Evolutionary conservation across 176 grass and related monocot species (phyloP), one percentile per base, ranked within the genome.

Genomic region (Oryza glaberrima): DNA sequence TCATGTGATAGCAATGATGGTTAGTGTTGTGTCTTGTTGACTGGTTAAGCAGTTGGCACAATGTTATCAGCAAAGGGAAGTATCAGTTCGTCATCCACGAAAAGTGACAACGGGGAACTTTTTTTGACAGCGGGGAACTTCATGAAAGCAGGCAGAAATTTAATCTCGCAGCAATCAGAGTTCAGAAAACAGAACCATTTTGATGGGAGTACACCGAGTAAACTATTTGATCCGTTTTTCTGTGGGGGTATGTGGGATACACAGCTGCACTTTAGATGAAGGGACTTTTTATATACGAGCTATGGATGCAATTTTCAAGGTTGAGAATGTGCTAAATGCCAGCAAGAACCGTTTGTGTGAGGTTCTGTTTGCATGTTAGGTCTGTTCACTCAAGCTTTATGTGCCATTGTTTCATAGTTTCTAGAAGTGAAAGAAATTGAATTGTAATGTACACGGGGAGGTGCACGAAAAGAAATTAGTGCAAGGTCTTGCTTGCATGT

Each of bases 131-230:
- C 10, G 9, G 10, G 58, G 47, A 79, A 67, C 69, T 84, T 36
- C 60, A 11, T 74, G 75, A 56, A 70, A 7, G 35, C 47, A 54
- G 11, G 35, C 5, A 4, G 36, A 8, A 22, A 67, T 44, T 81
- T 56, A 64, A 36, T 54, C 23, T 4, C 63, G 70, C 56, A 58
- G 70, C 61, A 36, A 77, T 70, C n/a, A 38, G 35, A 73, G 83
- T 52, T 46, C 15, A 73, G 36, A 82, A 73, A 38, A 11, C 51
- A 9, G 6, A 30, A 47, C 38, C 54, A 83, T 63, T 35, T 38
- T 26, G 17, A 26, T 34, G 34, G 16, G 25, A 78, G 8, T 56
- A 22, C n/a, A 54, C 11, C 3, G 9, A 73, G 43, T 81, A 15
- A 56, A 67, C 35, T 79, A 9, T 68, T 83, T 73, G 6, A 40